phyloP scores from a whole-genome alignment of 345 rosid species.

The Eutrema heterophyllum region DNA sequence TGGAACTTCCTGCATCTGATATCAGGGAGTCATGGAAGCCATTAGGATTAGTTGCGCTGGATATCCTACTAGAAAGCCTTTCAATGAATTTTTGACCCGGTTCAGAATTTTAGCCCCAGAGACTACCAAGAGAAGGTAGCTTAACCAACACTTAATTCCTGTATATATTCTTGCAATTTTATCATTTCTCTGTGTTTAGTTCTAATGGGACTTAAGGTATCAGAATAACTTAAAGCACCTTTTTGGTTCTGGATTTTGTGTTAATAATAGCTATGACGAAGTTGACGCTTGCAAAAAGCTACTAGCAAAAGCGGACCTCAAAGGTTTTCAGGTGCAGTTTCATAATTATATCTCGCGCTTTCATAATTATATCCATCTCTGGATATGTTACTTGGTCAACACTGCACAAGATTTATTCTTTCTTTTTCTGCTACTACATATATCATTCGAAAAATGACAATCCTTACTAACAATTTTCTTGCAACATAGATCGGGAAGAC shows the following conservation, averaged over 20 bases:
- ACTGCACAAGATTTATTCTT: neutral
- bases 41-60: constrained; percentile 99
- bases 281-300: constrained; percentile 73
- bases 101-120: constrained; percentile 73
- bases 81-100: constrained; percentile 66
- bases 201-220: neutral
- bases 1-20: constrained; percentile 15
- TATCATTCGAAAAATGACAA: neutral
- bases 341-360: neutral
- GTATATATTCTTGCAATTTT: neutral
- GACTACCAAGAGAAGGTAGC: constrained; percentile 55
- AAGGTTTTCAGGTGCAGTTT: constrained; percentile 72
- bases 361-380: neutral
- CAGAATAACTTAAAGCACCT: neutral
- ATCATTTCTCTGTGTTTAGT: constrained; percentile 11
- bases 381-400: neutral
- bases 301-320: constrained; percentile 71
- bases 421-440: neutral
- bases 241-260: constrained; percentile 8
- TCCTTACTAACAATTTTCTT: constrained; percentile 4
- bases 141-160: constrained; percentile 1
- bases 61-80: constrained; percentile 83
- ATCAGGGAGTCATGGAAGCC: constrained; percentile 99
- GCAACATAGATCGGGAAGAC: constrained; percentile 77
- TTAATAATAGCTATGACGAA: constrained; percentile 58